A percentile compares a stretch with the other conserved stretches of the same genome.
Evolutionary conservation across 345 rosid species (phyloP).

Genomic region (Citrus maxima): DNA sequence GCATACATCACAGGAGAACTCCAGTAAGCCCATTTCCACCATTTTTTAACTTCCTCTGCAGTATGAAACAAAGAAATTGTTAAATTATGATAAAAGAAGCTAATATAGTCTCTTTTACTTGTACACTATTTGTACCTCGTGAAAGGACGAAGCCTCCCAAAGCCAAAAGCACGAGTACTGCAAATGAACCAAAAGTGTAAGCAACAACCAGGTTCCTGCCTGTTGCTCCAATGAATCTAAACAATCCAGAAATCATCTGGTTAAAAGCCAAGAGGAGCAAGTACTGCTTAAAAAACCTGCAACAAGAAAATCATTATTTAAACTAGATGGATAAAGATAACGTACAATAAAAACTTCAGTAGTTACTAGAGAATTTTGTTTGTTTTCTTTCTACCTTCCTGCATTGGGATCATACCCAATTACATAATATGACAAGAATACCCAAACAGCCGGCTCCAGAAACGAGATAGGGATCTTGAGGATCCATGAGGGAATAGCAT

Average conservation of each 20-base stretch:
- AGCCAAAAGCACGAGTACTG: slow-evolving; percentile 46
- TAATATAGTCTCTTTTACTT: not conserved
- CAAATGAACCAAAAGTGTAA: slow-evolving; percentile 61
- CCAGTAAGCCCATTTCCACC: slow-evolving; percentile 98
- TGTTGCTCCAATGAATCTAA: slow-evolving; percentile 49
- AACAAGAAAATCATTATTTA: not conserved
- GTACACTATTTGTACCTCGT: slow-evolving; percentile 26
- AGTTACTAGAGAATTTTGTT: not conserved
- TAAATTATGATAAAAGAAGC: not conserved
- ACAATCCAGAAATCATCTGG: slow-evolving; percentile 68
- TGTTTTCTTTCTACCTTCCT: slow-evolving; percentile 44
- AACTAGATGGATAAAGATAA: not conserved
- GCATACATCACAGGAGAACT: slow-evolving; percentile 80
- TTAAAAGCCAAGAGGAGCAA: slow-evolving; percentile 44
- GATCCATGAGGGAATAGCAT: slow-evolving; percentile 78
- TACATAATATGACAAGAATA: slow-evolving; percentile 64
- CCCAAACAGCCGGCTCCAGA: slow-evolving; percentile 58
- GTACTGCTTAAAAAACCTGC: slow-evolving; percentile 69
- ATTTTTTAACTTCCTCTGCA: slow-evolving; percentile 66
- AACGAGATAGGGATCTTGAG: slow-evolving; percentile 67
- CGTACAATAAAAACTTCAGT: not conserved
- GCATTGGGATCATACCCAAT: slow-evolving; percentile 70
- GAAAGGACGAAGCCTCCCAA: slow-evolving; percentile 70
- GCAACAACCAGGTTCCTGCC: slow-evolving; percentile 71
- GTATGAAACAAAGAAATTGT: not conserved